Evolutionary conservation across 305 asterid genomes (phyloP).

Genomic region (Withania somnifera): DNA sequence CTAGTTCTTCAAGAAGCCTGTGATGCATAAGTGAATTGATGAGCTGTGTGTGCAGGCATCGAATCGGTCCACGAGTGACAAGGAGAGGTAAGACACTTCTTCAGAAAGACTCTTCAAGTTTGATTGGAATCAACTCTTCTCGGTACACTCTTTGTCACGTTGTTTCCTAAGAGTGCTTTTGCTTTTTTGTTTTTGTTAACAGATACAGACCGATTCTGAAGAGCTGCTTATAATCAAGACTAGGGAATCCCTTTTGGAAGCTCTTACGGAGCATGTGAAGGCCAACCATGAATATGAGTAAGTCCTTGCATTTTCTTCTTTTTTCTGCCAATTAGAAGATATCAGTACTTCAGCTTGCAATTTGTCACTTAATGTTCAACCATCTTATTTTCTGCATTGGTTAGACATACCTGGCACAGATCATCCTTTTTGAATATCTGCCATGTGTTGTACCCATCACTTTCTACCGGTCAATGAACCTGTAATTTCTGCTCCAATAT

Average conservation of each 20-base stretch:
- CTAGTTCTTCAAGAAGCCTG: background rate
- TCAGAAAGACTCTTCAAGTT: background rate
- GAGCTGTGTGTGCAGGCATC: constrained; percentile 43
- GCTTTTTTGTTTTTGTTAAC: constrained; percentile 7
- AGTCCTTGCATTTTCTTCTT: constrained; percentile 7
- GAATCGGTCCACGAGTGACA: constrained; percentile 94
- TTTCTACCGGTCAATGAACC: background rate
- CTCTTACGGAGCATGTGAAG: constrained; percentile 76
- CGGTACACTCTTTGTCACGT: background rate
- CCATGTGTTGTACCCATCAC: background rate
- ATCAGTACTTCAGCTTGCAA: background rate
- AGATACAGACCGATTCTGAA: constrained; percentile 88
- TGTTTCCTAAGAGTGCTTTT: background rate
- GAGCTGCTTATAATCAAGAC: constrained; percentile 95
- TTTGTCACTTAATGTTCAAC: background rate
- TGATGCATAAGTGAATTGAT: background rate
- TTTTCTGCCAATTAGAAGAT: background rate
- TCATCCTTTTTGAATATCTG: background rate
- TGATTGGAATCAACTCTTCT: background rate
- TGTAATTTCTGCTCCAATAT: background rate
- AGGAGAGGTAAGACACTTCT: constrained; percentile 53
- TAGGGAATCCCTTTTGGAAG: constrained; percentile 73
- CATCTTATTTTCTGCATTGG: background rate
- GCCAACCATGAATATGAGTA: constrained; percentile 91
- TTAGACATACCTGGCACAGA: background rate